These are phyloP conservation scores for Fusarium sp. DNA, from an alignment of 2,329 filamentous ascomycete species.

Conservation along the genomic window DNA sequence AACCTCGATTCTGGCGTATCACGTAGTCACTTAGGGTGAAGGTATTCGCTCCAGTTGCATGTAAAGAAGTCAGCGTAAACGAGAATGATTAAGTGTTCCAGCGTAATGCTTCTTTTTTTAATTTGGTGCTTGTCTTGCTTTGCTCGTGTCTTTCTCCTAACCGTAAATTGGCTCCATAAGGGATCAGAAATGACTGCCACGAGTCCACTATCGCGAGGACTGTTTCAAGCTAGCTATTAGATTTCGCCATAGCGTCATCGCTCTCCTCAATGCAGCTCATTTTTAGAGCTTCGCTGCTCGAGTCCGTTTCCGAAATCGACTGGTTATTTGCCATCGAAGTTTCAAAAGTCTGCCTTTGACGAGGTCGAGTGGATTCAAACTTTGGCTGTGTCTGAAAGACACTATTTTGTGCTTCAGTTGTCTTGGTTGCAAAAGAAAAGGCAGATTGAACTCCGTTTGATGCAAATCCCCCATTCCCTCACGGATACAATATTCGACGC, in stretches of 20 bases:
- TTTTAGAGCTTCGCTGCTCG: slow-evolving; percentile 34
- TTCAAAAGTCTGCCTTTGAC: slow-evolving; percentile 46
- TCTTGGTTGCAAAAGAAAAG: slow-evolving; percentile 37
- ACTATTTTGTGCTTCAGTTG: slow-evolving; percentile 38
- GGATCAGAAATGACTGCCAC: slow-evolving; percentile 40
- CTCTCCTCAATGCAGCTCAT: slow-evolving; percentile 48
- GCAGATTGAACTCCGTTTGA: slow-evolving; percentile 46
- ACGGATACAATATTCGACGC: slow-evolving; percentile 33
- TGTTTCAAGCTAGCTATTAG: slow-evolving; percentile 52
- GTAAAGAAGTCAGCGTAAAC: slow-evolving; percentile 16
- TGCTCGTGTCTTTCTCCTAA: slow-evolving; percentile 42
- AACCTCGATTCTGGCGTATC: slow-evolving; percentile 20
- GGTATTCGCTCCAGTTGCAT: slow-evolving; percentile 27
- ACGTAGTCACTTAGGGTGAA: slow-evolving; percentile 29
- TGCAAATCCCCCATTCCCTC: slow-evolving; percentile 42
- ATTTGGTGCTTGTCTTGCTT: slow-evolving; percentile 49
- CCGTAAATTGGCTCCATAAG: slow-evolving; percentile 43
- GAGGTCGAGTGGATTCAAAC: slow-evolving; percentile 48
- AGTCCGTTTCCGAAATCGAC: slow-evolving; percentile 45
- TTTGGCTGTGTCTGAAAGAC: slow-evolving; percentile 44
- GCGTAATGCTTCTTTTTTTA: slow-evolving; percentile 45
- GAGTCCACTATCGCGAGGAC: slow-evolving; percentile 48
- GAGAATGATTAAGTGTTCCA: slow-evolving; percentile 30
- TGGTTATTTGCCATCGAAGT: slow-evolving; percentile 36
- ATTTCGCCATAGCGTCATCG: slow-evolving; percentile 52